Evolutionary conservation across 371 early-diverging fungal species (phyloP), one percentile per base, ranked within the genome.

Genomic region (Rhizomucor miehei): DNA sequence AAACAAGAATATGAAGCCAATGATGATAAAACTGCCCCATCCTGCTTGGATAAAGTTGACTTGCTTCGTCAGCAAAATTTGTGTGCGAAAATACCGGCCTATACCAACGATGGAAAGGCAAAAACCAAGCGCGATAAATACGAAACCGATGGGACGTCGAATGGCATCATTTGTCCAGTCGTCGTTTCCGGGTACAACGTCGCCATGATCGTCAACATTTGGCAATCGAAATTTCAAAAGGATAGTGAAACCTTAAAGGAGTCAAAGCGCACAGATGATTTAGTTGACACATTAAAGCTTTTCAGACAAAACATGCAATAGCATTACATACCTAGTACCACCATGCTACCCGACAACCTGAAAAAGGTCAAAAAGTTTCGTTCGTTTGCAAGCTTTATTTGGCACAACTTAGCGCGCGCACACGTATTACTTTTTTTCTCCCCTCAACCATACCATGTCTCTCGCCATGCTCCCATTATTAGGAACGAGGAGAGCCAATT

Each of bases 311-410:
- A n/a, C 29, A 29, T 5, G 8, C 29, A 29, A 29, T 29, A 8
- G 8, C 29, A 29, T 8, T 43, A 44, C 41, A 57, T 66, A 73
- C 77, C 77, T 14, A 77, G 49, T 9, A 77, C 62, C 36, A 67
- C 51, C 3, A 77, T 48, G 14, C 74, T 77, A 47, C 69, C 65
- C 2, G 74, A 62, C 1, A 73, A 40, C 34, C 71, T 62, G 46
- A 73, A 62, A 62, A 69, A 67, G 19, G 67, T 71, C 10, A 77
- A 41, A 62, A 64, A 77, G 52, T 73, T 77, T n/a, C 77, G 59
- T 44, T 77, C 77, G 39, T 69, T 69, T 5, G 74, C 71, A 13
- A 73, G 52, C 51, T 73, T 66, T 34, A 68, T 71, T 8, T 29
- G n/a, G n/a, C n/a, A n/a, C n/a, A n/a, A n/a, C n/a, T n/a, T n/a